These are phyloP conservation scores for Inga leiocalycina DNA, from an alignment of 306 rosid genomes.

Conservation along the genomic window DNA sequence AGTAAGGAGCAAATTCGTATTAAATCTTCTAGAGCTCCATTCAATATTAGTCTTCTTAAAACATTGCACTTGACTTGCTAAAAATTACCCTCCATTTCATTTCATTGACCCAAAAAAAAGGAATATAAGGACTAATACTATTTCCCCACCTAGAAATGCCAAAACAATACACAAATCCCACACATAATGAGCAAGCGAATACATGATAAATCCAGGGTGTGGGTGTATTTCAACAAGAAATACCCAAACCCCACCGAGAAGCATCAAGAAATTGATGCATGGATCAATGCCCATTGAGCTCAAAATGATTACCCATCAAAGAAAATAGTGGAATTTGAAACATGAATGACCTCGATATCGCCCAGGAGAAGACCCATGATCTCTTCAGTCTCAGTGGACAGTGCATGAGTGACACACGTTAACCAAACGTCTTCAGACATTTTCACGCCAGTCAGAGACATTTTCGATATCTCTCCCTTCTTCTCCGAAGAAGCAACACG, in stretches of 20 bases:
- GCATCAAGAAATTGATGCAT: background rate
- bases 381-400: conserved; percentile 98
- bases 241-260: background rate
- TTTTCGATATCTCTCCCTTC: conserved; percentile 31
- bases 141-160: conserved; percentile 4
- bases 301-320: background rate
- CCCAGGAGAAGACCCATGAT: conserved; percentile 99
- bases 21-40: conserved; percentile 10
- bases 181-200: conserved; percentile 4
- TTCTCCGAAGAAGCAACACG: background rate
- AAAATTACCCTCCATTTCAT: background rate
- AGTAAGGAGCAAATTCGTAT: background rate
- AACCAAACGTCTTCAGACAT: conserved; percentile 96
- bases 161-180: background rate
- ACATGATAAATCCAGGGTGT: background rate
- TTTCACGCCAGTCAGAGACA: conserved; percentile 85
- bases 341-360: conserved; percentile 72
- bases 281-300: background rate
- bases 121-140: background rate
- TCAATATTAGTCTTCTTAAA: conserved; percentile 14
- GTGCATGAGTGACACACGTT: conserved; percentile 90
- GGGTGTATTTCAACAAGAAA: background rate
- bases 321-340: background rate
- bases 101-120: background rate
- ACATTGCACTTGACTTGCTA: background rate